A percentile compares a stretch with the other conserved stretches of the same genome.
Evolutionary conservation across 306 rosid species (phyloP).

Genomic region (Pyrus betulifolia): DNA sequence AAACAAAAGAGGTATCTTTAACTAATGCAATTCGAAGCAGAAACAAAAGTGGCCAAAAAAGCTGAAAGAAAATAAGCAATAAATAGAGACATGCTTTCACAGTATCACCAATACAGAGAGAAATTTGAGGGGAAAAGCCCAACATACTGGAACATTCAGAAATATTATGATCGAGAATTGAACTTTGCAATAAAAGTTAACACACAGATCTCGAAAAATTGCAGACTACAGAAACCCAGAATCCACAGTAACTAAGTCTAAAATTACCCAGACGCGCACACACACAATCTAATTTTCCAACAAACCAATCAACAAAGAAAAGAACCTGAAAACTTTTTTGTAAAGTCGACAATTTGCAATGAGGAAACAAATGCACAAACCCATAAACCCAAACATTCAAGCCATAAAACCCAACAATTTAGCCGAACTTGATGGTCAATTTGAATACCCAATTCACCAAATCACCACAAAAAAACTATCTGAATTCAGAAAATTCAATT

Average conservation of each 20-base stretch:
- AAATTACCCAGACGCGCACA: slow-evolving; percentile 15
- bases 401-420: slow-evolving; percentile 18
- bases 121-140: neutral
- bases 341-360: slow-evolving; percentile 16
- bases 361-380: slow-evolving; percentile 26
- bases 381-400: slow-evolving; percentile 11
- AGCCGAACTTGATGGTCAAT: slow-evolving; percentile 1
- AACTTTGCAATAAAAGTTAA: slow-evolving; percentile 2
- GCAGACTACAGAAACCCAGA: slow-evolving; percentile 6
- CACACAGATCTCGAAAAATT: slow-evolving; percentile 42
- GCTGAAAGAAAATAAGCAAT: neutral
- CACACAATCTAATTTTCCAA: neutral
- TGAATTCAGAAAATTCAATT: slow-evolving; percentile 21
- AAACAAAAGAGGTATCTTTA: slow-evolving; percentile 7
- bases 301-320: slow-evolving; percentile 7
- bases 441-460: slow-evolving; percentile 29
- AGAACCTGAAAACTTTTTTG: neutral
- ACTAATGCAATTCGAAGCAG: slow-evolving; percentile 3
- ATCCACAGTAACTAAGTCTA: slow-evolving; percentile 22
- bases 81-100: neutral
- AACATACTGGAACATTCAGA: neutral
- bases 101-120: neutral
- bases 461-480: slow-evolving; percentile 6
- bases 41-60: neutral
- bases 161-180: slow-evolving; percentile 1